Evolutionary conservation across 108 stramenopile species (phyloP).

Genomic region (Pseudonitzschia multistriata): DNA sequence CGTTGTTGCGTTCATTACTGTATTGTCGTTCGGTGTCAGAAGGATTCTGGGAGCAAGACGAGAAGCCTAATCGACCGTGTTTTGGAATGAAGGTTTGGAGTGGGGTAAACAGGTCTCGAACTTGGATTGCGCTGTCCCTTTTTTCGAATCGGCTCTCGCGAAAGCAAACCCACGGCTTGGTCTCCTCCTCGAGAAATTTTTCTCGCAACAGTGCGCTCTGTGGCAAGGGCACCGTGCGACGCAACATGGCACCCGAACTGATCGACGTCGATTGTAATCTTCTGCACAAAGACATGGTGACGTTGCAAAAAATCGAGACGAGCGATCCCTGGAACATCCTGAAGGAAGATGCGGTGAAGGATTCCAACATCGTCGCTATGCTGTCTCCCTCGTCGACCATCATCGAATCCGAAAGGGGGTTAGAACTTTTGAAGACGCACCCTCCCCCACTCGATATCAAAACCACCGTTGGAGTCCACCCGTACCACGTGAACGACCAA

Average conservation of each 20-base stretch:
- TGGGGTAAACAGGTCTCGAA: background rate
- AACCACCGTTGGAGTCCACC: constrained; percentile 77
- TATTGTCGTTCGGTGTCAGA: no score
- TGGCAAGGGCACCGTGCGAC: background rate
- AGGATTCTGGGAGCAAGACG: no score
- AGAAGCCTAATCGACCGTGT: background rate
- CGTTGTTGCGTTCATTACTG: no score
- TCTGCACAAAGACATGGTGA: constrained; percentile 42
- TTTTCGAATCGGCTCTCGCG: background rate
- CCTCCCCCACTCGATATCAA: constrained; percentile 31
- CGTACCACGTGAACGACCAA: constrained; percentile 62
- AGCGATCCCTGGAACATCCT: constrained; percentile 34
- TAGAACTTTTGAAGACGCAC: constrained; percentile 2
- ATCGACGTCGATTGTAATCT: constrained; percentile 66
- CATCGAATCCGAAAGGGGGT: constrained; percentile 47
- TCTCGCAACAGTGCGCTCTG: background rate
- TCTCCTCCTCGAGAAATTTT: background rate
- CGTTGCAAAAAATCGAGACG: constrained; percentile 19
- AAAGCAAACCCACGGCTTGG: constrained; percentile 5
- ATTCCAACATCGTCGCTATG: constrained; percentile 62
- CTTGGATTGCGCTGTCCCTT: background rate
- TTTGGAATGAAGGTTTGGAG: constrained; percentile 2
- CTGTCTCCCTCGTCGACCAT: constrained; percentile 74
- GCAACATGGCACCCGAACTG: constrained; percentile 26
- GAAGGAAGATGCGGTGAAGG: constrained; percentile 41